A percentile compares a stretch with the other conserved stretches of the same genome.
phyloP scores from a whole-genome alignment of 164 flowering plant genomes.

The Magnolia officinalis region DNA sequence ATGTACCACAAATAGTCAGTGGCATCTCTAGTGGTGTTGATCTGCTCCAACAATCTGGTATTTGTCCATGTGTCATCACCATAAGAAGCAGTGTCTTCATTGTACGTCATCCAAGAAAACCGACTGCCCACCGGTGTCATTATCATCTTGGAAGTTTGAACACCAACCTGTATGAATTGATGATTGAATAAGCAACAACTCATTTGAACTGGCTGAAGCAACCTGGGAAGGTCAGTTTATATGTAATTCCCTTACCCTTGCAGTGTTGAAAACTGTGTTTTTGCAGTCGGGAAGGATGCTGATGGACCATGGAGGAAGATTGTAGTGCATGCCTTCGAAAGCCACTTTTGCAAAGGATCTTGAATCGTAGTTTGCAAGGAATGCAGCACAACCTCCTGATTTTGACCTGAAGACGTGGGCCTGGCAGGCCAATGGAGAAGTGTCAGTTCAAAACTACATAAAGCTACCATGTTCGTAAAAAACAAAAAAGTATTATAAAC shows the following conservation, averaged over 20 bases:
- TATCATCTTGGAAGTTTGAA: slow-evolving; percentile 46
- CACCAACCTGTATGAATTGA: slow-evolving; percentile 41
- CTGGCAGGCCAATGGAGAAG: slow-evolving; percentile 24
- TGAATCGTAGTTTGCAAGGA: slow-evolving; percentile 72
- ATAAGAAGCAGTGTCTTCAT: slow-evolving; percentile 57
- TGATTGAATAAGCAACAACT: neutral
- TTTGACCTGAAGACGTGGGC: slow-evolving; percentile 65
- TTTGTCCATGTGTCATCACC: slow-evolving; percentile 36
- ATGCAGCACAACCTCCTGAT: slow-evolving; percentile 79
- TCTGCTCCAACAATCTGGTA: slow-evolving; percentile 69
- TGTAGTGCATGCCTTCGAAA: slow-evolving; percentile 49
- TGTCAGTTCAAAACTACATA: neutral
- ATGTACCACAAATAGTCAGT: slow-evolving; percentile 92
- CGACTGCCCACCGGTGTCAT: slow-evolving; percentile 39
- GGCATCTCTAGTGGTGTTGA: slow-evolving; percentile 66
- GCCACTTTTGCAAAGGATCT: slow-evolving; percentile 45
- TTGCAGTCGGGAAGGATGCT: slow-evolving; percentile 96
- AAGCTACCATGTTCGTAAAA: neutral
- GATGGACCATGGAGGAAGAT: slow-evolving; percentile 88
- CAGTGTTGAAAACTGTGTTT: slow-evolving; percentile 77
- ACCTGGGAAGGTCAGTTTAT: neutral
- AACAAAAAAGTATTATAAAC: neutral
- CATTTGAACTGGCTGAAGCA: neutral
- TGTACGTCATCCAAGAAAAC: slow-evolving; percentile 75
- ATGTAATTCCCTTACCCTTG: slow-evolving; percentile 47